These are phyloP conservation scores for Parmelia sp. DNA, from an alignment of 495 filamentous ascomycete genomes.

Conservation along the genomic window DNA sequence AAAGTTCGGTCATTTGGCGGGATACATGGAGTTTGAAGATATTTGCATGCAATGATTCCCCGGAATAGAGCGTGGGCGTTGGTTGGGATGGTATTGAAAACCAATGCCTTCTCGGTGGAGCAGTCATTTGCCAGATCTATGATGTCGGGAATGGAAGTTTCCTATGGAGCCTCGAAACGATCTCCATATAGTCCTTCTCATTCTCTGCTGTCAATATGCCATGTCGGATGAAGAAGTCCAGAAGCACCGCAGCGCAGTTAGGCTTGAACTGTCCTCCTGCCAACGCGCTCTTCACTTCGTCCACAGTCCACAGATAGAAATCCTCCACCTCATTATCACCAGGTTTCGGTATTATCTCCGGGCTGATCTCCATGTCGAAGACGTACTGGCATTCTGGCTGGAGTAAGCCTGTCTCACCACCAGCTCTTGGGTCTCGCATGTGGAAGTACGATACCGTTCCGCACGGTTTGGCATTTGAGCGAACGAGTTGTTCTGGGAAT, in stretches of 20 bases:
- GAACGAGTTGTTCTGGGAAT: constrained; percentile 65
- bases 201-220: constrained; percentile 75
- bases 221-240: constrained; percentile 89
- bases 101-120: constrained; percentile 9
- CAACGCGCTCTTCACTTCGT: constrained; percentile 66
- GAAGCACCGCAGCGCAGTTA: constrained; percentile 75
- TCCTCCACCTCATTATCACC: constrained; percentile 83
- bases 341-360: constrained; percentile 61
- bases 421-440: constrained; percentile 66
- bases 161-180: constrained; percentile 69
- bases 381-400: constrained; percentile 92
- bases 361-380: constrained; percentile 76
- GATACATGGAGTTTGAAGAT: constrained; percentile 1
- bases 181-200: constrained; percentile 74
- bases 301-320: constrained; percentile 70
- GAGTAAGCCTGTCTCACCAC: constrained; percentile 78
- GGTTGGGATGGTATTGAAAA: constrained; percentile 29
- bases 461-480: constrained; percentile 45
- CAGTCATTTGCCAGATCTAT: constrained; percentile 24
- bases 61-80: constrained; percentile 33
- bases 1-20: constrained; percentile 1
- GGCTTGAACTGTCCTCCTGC: constrained; percentile 79
- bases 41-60: background rate
- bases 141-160: constrained; percentile 71
- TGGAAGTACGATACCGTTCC: constrained; percentile 85